phyloP scores from a whole-genome alignment of 306 rosid genomes.

The Senna tora region DNA sequence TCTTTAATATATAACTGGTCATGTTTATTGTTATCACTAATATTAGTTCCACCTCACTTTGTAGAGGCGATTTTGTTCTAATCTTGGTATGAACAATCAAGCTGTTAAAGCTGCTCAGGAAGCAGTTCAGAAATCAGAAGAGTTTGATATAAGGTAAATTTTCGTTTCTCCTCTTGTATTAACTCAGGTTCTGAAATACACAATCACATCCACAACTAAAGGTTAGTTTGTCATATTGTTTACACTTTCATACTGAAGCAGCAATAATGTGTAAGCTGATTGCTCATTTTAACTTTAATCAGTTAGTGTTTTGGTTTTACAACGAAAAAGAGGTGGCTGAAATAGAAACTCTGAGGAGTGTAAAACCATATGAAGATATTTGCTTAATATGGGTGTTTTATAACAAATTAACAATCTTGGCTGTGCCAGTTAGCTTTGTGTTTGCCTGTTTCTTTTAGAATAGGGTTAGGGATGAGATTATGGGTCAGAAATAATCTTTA shows the following conservation, averaged over 20 bases:
- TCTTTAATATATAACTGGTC: background rate
- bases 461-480: background rate
- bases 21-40: background rate
- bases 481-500: background rate
- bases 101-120: conserved; percentile 82
- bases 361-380: background rate
- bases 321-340: background rate
- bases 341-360: background rate
- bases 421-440: background rate
- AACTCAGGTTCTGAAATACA: background rate
- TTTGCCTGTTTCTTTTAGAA: background rate
- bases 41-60: conserved; percentile 12
- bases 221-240: background rate
- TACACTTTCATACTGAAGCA: background rate
- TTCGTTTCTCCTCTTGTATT: conserved; percentile 2
- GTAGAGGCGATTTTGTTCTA: conserved; percentile 82
- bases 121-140: conserved; percentile 64
- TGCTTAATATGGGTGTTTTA: background rate
- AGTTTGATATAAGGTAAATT: conserved; percentile 32
- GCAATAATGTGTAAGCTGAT: background rate
- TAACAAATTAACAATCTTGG: background rate
- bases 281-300: background rate
- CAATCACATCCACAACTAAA: background rate
- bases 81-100: conserved; percentile 81
- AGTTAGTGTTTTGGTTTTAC: background rate